Evolutionary conservation across 2,329 filamentous ascomycete genomes (phyloP), one percentile per base, ranked within the genome.

Genomic region (Alternaria consortialis): DNA sequence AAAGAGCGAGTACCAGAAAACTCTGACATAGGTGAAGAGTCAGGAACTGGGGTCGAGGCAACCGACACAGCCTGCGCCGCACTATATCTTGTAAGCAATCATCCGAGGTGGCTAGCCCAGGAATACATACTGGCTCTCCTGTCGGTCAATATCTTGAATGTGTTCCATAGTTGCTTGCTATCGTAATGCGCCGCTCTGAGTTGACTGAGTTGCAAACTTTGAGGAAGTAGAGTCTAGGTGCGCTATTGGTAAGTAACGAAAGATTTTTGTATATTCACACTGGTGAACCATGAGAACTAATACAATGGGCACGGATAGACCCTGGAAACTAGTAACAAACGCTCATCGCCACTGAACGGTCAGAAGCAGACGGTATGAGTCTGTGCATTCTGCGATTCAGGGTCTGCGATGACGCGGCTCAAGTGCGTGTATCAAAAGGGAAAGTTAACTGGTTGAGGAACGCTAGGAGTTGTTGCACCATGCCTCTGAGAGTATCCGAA

Each of bases 61-160:
- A 20, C 15, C 25, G 34, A 4, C 34, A 15, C 27, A 32, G 46
- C 31, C 23, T 37, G 36, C 20, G 29, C 9, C 25, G 13, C 32
- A 34, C 54, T 57, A 40, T 25, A n/a, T 17, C 31, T 44, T 42
- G 36, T 52, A 36, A 57, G 46, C 37, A 15, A 36, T 52, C 5
- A 27, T 36, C 8, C 23, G 9, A 36, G 15, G 43, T 1, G 13
- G n/a, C 20, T 32, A 39, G 51, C 12, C 25, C 9, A 15, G 8
- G 25, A 37, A 7, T 7, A 52, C 54, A 51, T 52, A 57, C 54
- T 7, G 5, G 54, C 20, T n/a, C 31, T 29, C 29, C 20, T 57
- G 4, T 36, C 1, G 37, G 13, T 15, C 23, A n/a, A 11, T n/a
- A 31, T 31, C 6, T 20, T 40, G 36, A 12, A 13, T 15, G 7